Base-by-base conservation (phyloP, 169 alveolate species). In the Plasmodium fragile region DNA sequence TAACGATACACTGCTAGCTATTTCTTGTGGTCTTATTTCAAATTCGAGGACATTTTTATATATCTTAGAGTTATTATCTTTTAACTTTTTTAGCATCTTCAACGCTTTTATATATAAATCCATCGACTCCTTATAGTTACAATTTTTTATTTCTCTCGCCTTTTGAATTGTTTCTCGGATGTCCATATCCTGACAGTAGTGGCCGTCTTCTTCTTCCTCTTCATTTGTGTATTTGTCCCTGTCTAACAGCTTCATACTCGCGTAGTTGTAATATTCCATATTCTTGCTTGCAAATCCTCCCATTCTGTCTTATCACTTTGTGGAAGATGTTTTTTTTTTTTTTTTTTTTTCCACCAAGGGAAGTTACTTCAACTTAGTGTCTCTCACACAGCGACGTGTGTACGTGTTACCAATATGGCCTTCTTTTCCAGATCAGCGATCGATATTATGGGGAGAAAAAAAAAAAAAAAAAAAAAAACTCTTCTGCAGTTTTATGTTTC, bases 11-110 rank as follows among this genome's bases (percentile, higher is more conserved):
- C 71, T 89, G 41, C 18, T 53, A 28, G 49, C 45, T 52, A 81
- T 49, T 18, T 89, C 90, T 80, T 59, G 72, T n/a, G 94, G 94
- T 13, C 43, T 78, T 59, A 89, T 79, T 79, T 89, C 94, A 89
- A 89, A 89, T 65, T 78, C 94, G 43, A 89, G 45, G 1, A 89
- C 82, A 79, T 89, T 80, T 25, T 49, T 89, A 79, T 89, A 89
- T 89, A 89, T 69, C 49, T 25, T 78, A 4, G 87, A 52, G 41
- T 85, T 85, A 13, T 65, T 65, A 7, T 89, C 90, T 79, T 89
- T 89, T 34, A 78, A 30, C 43, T 78, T 89, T 79, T 89, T 89
- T 45, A 89, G 81, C 71, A 36, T 28, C 11, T 65, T 89, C 41
- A 89, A 59, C 34, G 78, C 80, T 79, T 89, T 89, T 18, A 89